Evolutionary conservation across 106 monocot species (phyloP), one percentile per base, ranked within the genome.

Genomic region (Amphibolis antarctica): DNA sequence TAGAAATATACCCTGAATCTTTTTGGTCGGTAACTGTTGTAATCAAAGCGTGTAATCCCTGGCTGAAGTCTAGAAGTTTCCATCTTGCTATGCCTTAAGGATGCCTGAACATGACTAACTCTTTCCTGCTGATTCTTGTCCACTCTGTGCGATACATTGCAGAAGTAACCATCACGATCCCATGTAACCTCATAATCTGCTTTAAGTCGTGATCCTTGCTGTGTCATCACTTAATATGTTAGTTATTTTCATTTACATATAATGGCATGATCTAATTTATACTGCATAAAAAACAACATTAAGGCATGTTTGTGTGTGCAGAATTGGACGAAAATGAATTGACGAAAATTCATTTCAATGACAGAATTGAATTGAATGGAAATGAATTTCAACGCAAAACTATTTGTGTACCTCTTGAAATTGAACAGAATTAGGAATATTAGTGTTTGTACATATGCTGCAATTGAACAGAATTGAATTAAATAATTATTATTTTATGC

Each of bases 201-300:
- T 67, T 76, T 98, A 18, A 96, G 77, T 17, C 73, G 81, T 62
- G 96, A 91, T n/a, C 96, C 96, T 85, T 91, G 59, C 90, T 98
- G 80, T 57, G 82, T 17, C 26, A 27, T 15, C 59, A 59, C 17
- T 30, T 55, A n/a, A 9, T 36, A 20, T 61, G 17, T 60, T 10
- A 29, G 23, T 57, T 17, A 4, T 1, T 55, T 17, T 28, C 26
- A 28, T 57, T 57, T 5, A 15, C 12, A 15, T 57, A 57, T 26
- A 12, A 56, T 26, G 28, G 57, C 13, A 26, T 57, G 11, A 24
- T 12, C 26, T 24, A 17, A 28, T 56, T 3, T 25, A 53, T 9
- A 0, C 19, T 21, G 9, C 0, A 24, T 19, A 21, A 23, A 19
- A 53, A 53, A 53, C 11, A 36, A 36, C 20, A 10, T 21, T 21